Base-by-base conservation (phyloP, 257 asterid genomes). In the Oldenlandia corymbosa region DNA sequence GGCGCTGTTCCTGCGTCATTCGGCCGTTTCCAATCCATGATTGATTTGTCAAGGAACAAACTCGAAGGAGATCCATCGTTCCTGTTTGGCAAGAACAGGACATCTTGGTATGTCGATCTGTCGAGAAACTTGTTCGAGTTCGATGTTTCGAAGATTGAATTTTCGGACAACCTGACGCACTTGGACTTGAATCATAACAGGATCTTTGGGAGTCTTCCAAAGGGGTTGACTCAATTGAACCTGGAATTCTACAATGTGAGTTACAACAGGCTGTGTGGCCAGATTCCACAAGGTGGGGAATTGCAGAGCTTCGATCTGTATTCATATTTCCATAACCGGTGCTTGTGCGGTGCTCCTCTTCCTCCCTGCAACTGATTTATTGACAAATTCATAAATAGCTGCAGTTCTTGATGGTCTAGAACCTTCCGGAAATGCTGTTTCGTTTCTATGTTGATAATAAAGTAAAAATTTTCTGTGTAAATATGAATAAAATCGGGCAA, bases 11-110 rank as follows among this genome's bases (percentile, higher is more conserved):
- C 34, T 0, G 27, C 13, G 5, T 53, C 58, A 12, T 27, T 53
- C 4, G 58, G 58, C 58, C 1, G 14, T 14, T 13, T 24, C 36
- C 26, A 26, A 6, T 3, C 14, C 36, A 53, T n/a, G 2, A 11
- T 53, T 26, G 20, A 53, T 10, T 53, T 26, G 58, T 53, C 58
- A 11, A 26, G 36, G n/a, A 53, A 53, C 58, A 53, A 24, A 36
- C 58, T 53, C 0, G 37, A 27, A 26, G 95, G 97, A 0, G 95
- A 80, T 21, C 64, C 67, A 0, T 78, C 94, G 0, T 74, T 71
- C 73, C 1, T 83, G 67, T 83, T 83, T 4, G 86, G 84, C 23
- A 75, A 71, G 58, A 75, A 75, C 62, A 81, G 74, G 75, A 73
- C 66, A 0, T 11, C 30, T 4, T 0, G 5, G 1, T 2, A 5